Evolutionary conservation across 352 stramenopile species (phyloP).

Genomic region (Pythium scleroteichum): DNA sequence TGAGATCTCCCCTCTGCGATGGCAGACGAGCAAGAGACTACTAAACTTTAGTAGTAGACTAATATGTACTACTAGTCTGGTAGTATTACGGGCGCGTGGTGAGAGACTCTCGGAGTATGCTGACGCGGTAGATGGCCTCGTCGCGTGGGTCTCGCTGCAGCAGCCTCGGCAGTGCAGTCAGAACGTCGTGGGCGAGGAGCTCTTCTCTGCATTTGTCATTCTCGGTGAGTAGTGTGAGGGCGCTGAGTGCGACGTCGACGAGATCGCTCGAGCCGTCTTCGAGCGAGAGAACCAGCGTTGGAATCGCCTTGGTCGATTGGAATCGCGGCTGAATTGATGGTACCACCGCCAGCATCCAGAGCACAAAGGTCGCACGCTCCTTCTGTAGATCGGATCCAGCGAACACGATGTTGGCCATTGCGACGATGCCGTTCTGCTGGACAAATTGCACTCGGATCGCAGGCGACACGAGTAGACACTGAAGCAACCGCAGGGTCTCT

Average conservation of each 20-base stretch:
- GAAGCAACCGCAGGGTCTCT: slow-evolving; percentile 8
- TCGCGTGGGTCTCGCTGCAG: slow-evolving; percentile 1
- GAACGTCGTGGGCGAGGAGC: not conserved
- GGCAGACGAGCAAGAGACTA: no score
- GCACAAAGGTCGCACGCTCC: slow-evolving; percentile 18
- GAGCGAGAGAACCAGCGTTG: slow-evolving; percentile 5
- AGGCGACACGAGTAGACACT: slow-evolving; percentile 13
- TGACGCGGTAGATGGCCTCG: slow-evolving; percentile 7
- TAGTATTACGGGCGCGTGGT: no score
- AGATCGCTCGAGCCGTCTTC: slow-evolving; percentile 9
- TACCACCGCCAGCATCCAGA: slow-evolving; percentile 20
- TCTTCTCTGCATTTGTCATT: slow-evolving; percentile 1
- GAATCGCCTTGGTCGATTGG: slow-evolving; percentile 10
- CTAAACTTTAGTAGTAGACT: no score
- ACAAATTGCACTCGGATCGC: slow-evolving; percentile 6
- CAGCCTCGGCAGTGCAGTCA: not conserved
- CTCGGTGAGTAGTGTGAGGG: slow-evolving; percentile 13
- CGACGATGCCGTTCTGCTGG: slow-evolving; percentile 6
- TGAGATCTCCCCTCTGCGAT: no score
- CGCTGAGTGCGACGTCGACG: slow-evolving; percentile 12
- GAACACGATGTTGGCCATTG: slow-evolving; percentile 5
- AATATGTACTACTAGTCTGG: no score
- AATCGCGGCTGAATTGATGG: slow-evolving; percentile 9
- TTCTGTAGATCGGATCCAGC: not conserved
- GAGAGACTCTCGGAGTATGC: no score